Percentiles rank a stretch among this genome's conserved stretches.
Evolutionary conservation across 345 rosid species (phyloP).

Genomic region (Turritis glabra): DNA sequence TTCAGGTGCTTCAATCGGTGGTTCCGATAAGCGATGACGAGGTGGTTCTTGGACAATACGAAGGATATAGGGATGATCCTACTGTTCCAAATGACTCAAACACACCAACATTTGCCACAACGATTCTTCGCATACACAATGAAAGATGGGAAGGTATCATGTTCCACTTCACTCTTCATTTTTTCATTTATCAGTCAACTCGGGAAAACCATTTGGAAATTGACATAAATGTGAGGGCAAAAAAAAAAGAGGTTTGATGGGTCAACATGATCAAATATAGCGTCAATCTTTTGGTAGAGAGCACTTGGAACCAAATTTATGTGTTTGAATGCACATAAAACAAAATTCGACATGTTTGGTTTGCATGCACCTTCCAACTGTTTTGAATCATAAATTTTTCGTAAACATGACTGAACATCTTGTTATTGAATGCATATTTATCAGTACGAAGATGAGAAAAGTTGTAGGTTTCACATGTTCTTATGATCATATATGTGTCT

Average conservation of each 20-base stretch:
- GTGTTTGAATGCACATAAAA: constrained; percentile 9
- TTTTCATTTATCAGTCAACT: constrained; percentile 43
- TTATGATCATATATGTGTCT: not conserved
- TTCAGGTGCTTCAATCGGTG: constrained; percentile 92
- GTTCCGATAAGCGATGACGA: constrained; percentile 89
- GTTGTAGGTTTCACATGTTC: not conserved
- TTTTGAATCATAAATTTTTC: not conserved
- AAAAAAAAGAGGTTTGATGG: not conserved
- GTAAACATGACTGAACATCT: not conserved
- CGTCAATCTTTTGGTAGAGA: not conserved
- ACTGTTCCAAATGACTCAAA: constrained; percentile 92
- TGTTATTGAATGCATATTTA: not conserved
- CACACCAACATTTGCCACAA: constrained; percentile 94
- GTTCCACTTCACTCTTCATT: not conserved
- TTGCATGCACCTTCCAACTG: not conserved
- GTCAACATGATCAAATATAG: not conserved
- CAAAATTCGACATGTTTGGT: not conserved
- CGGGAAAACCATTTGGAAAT: not conserved
- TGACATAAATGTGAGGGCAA: not conserved
- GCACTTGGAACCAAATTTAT: not conserved
- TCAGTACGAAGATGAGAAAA: not conserved
- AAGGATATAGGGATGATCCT: constrained; percentile 88
- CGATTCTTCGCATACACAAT: constrained; percentile 79
- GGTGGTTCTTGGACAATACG: constrained; percentile 93
- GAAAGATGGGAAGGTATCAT: constrained; percentile 98